phyloP scores from a whole-genome alignment of 768 basidiomycete species.

The Calocera viscosa region DNA sequence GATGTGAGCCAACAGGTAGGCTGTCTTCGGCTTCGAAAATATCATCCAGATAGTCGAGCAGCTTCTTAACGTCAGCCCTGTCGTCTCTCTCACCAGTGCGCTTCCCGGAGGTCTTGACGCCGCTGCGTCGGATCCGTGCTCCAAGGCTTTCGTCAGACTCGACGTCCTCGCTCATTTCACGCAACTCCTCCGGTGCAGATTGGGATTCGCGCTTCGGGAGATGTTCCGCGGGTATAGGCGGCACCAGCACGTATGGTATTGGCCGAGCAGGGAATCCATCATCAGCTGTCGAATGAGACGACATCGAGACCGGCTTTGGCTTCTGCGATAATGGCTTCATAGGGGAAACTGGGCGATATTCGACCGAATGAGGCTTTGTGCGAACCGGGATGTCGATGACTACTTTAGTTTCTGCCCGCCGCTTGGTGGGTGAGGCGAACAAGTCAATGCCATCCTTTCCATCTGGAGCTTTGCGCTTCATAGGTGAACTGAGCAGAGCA shows the following conservation, averaged over 20 bases:
- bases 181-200: background rate
- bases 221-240: background rate
- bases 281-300: background rate
- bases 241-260: background rate
- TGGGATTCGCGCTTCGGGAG: background rate
- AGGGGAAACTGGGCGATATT: background rate
- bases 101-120: background rate
- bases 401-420: background rate
- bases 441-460: background rate
- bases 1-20: conserved; percentile 39
- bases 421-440: background rate
- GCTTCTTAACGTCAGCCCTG: conserved; percentile 36
- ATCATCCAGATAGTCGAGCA: conserved; percentile 65
- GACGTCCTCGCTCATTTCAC: background rate
- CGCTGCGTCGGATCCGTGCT: background rate
- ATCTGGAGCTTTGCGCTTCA: background rate
- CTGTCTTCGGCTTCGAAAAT: conserved; percentile 72
- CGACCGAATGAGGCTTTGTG: background rate
- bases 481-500: background rate
- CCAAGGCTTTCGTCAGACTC: conserved; percentile 3
- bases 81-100: background rate
- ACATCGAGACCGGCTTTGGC: background rate
- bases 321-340: background rate
- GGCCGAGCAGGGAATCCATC: background rate
- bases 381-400: background rate